Conservation (phyloP, 306 rosid genomes). For the Fagus sylvatica region DNA sequence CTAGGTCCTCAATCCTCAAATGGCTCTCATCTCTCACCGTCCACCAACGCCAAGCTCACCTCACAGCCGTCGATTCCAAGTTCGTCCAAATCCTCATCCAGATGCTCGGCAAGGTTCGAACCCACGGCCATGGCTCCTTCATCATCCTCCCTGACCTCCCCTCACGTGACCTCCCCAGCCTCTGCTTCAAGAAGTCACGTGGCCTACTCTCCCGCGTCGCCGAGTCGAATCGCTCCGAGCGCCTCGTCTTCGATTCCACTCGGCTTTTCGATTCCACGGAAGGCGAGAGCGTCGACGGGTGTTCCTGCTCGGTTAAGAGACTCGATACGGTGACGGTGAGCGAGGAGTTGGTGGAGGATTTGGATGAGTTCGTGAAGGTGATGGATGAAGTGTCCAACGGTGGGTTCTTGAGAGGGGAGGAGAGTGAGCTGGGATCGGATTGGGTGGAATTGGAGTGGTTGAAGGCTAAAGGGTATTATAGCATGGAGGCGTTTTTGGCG, state of each 20-base stretch:
- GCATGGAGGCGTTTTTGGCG: constrained; percentile 69
- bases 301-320: constrained; percentile 47
- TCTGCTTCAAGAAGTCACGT: constrained; percentile 69
- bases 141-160: constrained; percentile 80
- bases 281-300: constrained; percentile 52
- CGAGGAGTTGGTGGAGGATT: constrained; percentile 47
- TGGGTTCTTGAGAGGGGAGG: constrained; percentile 72
- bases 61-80: constrained; percentile 55
- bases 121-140: constrained; percentile 64
- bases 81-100: constrained; percentile 64
- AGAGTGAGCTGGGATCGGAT: constrained; percentile 57
- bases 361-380: constrained; percentile 52
- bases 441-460: constrained; percentile 87
- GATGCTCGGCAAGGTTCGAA: constrained; percentile 55
- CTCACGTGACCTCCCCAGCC: constrained; percentile 53
- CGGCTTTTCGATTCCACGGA: constrained; percentile 60
- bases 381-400: constrained; percentile 72
- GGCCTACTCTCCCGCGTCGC: constrained; percentile 69
- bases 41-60: constrained; percentile 73
- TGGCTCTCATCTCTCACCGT: constrained; percentile 77
- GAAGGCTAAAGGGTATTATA: constrained; percentile 75
- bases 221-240: constrained; percentile 35
- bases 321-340: constrained; percentile 54
- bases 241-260: constrained; percentile 38
- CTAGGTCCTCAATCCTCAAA: constrained; percentile 60